Base-by-base conservation (phyloP, 2,329 filamentous ascomycete genomes). In the Stagonosporopsis vannaccii region DNA sequence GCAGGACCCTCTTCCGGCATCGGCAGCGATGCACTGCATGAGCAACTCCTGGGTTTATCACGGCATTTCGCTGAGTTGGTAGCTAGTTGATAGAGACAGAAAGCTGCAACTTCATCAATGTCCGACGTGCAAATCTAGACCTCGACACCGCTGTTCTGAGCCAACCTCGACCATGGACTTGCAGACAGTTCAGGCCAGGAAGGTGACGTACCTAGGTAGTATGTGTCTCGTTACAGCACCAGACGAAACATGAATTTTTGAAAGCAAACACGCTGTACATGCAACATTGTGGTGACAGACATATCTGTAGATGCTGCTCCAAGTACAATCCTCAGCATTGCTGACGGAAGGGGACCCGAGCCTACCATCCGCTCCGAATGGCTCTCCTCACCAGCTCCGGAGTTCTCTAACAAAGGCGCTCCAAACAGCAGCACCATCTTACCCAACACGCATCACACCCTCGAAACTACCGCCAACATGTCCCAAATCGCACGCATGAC, bases 401-500 rank as follows among this genome's bases (percentile, higher is more conserved):
- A 46, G 37, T 17, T 15, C 30, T 23, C 36, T 36, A 8, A 51
- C 23, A 47, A 42, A 56, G 26, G 32, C n/a, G 33, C 37, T 13
- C 17, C 26, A 22, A 26, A 15, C 30, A 36, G 25, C 42, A 41
- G 40, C 53, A 59, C 50, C 44, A 32, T 59, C 50, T 54, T 46
- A 56, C 4, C 19, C 7, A 15, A 11, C 28, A 8, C 25, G 15
- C 46, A 35, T 58, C 49, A 56, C 45, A 54, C 3, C 23, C 7
- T n/a, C 12, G 12, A 4, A 5, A 33, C 11, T 15, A 26, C 19
- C 46, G 6, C 32, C 45, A 70, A 39, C 35, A 76, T 75, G 73
- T 49, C 69, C 11, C 66, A 67, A 46, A 70, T 77, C 60, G 56
- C 70, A 49, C 74, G 74, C 53, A 60, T 76, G 44, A 76, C 73